These are phyloP conservation scores for Candida boleticola DNA, from an alignment of 805 yeast genomes.

Conservation along the genomic window DNA sequence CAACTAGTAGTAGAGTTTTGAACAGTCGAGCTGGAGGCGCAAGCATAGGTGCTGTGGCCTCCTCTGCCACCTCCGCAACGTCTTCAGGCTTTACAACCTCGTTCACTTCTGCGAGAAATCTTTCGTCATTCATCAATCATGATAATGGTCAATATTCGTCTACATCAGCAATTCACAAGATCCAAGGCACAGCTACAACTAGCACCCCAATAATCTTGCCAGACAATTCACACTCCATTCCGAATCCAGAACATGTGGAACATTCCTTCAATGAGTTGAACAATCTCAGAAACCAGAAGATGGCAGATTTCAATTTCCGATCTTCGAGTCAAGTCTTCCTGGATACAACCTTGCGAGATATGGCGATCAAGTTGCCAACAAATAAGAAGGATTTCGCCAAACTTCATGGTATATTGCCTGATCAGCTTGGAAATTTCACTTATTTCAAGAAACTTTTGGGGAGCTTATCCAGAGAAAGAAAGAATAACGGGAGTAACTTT, in stretches of 20 bases:
- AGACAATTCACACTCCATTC: constrained; percentile 7
- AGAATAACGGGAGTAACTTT: constrained; percentile 12
- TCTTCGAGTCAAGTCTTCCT: constrained; percentile 19
- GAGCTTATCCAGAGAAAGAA: constrained; percentile 30
- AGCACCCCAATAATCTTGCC: constrained; percentile 20
- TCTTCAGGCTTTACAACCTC: neutral
- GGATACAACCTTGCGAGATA: constrained; percentile 44
- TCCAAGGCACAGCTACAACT: constrained; percentile 2
- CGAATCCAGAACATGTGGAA: constrained; percentile 22
- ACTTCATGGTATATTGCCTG: constrained; percentile 34
- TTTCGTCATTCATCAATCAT: constrained; percentile 3
- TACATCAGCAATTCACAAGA: neutral
- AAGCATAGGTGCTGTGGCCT: neutral
- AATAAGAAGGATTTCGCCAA: constrained; percentile 44
- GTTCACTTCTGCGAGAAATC: constrained; percentile 5
- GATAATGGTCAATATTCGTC: constrained; percentile 7
- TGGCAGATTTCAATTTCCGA: constrained; percentile 35
- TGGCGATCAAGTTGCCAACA: constrained; percentile 56
- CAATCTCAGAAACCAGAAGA: constrained; percentile 40
- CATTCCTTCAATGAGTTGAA: constrained; percentile 35
- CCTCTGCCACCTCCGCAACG: neutral
- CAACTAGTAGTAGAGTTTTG: neutral
- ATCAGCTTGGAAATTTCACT: constrained; percentile 30
- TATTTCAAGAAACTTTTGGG: constrained; percentile 38
- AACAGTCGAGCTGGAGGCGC: neutral